These are phyloP conservation scores for Myxozyma kluyveri DNA, from an alignment of 805 yeast species.

Conservation along the genomic window DNA sequence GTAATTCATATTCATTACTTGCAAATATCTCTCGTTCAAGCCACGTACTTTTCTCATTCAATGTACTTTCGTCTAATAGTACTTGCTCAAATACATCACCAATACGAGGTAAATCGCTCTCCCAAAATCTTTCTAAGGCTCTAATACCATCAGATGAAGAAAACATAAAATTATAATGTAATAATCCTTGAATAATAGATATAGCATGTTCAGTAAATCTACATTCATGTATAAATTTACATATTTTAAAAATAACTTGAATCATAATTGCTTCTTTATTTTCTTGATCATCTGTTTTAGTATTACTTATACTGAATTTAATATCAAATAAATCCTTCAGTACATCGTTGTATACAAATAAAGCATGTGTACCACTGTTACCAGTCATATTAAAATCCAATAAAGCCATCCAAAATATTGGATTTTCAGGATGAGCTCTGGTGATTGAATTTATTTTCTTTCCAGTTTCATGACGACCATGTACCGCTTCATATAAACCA, in stretches of 20 bases:
- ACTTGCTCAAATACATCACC: conserved; percentile 23
- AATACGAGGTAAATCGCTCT: conserved; percentile 27
- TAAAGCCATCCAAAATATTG: conserved; percentile 16
- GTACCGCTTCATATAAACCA: conserved; percentile 7
- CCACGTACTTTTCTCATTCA: not conserved
- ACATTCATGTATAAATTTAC: conserved; percentile 13
- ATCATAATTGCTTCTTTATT: conserved; percentile 1
- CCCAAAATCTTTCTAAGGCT: conserved; percentile 27
- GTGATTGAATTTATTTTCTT: conserved; percentile 11
- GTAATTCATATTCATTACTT: not conserved
- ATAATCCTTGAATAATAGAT: conserved; percentile 29
- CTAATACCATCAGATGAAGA: conserved; percentile 14
- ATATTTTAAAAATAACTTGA: conserved; percentile 1
- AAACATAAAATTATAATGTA: conserved; percentile 23
- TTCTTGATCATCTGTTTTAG: not conserved
- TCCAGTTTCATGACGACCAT: conserved; percentile 21
- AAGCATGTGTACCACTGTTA: not conserved
- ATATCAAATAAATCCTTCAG: conserved; percentile 3
- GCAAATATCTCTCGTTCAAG: not conserved
- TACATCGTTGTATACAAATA: conserved; percentile 13
- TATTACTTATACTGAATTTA: not conserved
- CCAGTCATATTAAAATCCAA: conserved; percentile 13
- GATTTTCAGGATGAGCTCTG: conserved; percentile 7
- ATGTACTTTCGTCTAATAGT: not conserved
- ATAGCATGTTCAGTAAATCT: conserved; percentile 32